A percentile compares a stretch with the other conserved stretches of the same genome.
phyloP scores from a whole-genome alignment of 1,284 basidiomycete genomes.

The Trichosporon coremiiforme region DNA sequence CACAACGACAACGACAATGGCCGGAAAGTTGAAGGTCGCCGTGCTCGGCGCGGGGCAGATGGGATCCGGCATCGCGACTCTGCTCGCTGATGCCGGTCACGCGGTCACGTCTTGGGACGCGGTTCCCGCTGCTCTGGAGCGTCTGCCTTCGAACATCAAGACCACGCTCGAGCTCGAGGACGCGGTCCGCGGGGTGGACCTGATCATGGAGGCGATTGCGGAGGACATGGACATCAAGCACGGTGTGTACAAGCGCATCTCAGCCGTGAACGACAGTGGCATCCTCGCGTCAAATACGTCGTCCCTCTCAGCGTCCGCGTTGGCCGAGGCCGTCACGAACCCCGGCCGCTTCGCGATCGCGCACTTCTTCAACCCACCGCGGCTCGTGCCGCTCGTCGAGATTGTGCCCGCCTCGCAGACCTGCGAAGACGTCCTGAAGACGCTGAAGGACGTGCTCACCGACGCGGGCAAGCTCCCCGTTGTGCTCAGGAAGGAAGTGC shows the following conservation, averaged over 20 bases:
- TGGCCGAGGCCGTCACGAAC: constrained; percentile 14
- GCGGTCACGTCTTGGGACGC: constrained; percentile 19
- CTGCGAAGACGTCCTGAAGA: constrained; percentile 9
- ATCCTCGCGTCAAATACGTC: constrained; percentile 29
- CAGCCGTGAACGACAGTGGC: constrained; percentile 14
- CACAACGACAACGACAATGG: background rate
- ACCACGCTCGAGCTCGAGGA: constrained; percentile 16
- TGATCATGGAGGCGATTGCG: constrained; percentile 29
- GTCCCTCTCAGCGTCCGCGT: constrained; percentile 17
- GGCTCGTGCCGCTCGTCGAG: constrained; percentile 28
- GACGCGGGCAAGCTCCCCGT: constrained; percentile 27
- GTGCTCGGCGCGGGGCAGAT: constrained; percentile 26
- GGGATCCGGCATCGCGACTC: constrained; percentile 23
- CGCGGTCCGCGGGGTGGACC: constrained; percentile 20
- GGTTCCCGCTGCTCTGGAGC: background rate
- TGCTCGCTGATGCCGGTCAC: constrained; percentile 26
- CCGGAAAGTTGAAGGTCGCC: constrained; percentile 15
- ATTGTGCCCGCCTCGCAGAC: constrained; percentile 17
- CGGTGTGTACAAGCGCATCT: constrained; percentile 21
- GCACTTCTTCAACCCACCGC: constrained; percentile 29
- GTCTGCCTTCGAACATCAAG: background rate
- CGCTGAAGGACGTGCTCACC: constrained; percentile 13
- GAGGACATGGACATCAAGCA: constrained; percentile 24
- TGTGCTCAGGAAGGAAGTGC: constrained; percentile 20
- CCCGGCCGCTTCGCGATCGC: constrained; percentile 26